These are phyloP conservation scores for Penicillium capsulatum DNA, from an alignment of 2,329 filamentous ascomycete genomes.

Conservation along the genomic window DNA sequence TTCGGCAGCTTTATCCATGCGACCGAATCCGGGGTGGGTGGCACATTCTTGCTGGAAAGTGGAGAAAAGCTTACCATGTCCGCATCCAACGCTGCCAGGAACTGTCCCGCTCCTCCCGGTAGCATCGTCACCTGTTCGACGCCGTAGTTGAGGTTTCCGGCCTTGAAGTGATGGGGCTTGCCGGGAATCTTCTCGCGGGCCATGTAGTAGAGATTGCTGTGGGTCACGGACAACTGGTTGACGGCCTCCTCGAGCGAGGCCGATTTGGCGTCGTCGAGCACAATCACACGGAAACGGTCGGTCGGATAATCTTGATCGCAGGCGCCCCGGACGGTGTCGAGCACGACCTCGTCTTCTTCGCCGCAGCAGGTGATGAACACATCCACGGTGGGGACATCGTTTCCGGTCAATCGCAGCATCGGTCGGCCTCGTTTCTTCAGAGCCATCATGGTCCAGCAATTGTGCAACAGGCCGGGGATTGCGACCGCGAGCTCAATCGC, in stretches of 20 bases:
- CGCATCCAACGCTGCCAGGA: constrained; percentile 61
- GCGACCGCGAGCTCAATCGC: constrained; percentile 52
- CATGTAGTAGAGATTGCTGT: constrained; percentile 43
- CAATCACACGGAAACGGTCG: constrained; percentile 36
- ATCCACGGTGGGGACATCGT: constrained; percentile 40
- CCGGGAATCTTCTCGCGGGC: constrained; percentile 40
- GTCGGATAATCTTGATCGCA: constrained; percentile 40
- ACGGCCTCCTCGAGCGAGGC: constrained; percentile 33
- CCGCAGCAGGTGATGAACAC: constrained; percentile 45
- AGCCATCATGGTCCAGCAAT: constrained; percentile 55
- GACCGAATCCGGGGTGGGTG: not conserved
- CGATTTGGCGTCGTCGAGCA: constrained; percentile 41
- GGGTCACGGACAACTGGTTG: constrained; percentile 31
- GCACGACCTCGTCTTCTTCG: constrained; percentile 41
- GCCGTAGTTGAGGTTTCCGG: constrained; percentile 61
- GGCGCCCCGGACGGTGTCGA: constrained; percentile 40
- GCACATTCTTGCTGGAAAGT: not conserved
- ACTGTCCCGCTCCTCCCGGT: constrained; percentile 54
- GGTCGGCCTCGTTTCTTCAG: constrained; percentile 53
- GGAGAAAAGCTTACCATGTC: constrained; percentile 50
- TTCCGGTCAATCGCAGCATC: constrained; percentile 47
- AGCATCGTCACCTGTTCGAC: constrained; percentile 50
- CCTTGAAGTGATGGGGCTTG: constrained; percentile 55
- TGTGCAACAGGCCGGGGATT: constrained; percentile 55
- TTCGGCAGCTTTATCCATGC: not conserved